phyloP scores from a whole-genome alignment of 2,329 filamentous ascomycete genomes.

The Sporothrix brunneoviolacea region DNA sequence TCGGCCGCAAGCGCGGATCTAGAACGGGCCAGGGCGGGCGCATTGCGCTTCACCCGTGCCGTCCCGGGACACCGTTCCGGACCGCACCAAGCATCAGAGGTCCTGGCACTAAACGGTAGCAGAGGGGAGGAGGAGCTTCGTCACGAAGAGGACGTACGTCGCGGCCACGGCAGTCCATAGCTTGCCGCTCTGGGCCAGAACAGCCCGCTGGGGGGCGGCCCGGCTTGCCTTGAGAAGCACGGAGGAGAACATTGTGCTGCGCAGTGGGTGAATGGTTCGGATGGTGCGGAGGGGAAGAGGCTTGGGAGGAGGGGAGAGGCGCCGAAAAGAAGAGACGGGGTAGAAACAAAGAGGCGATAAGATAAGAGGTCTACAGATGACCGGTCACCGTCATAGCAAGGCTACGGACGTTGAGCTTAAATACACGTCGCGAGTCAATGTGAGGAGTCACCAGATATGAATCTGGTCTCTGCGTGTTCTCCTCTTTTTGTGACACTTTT shows the following conservation, averaged over 20 bases:
- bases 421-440: background rate
- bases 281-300: background rate
- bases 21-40: no score
- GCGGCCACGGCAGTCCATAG: background rate
- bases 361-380: no score
- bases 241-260: slow-evolving; percentile 11
- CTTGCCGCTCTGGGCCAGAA: background rate
- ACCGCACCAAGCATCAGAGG: no score
- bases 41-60: no score
- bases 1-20: no score
- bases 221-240: slow-evolving; percentile 2
- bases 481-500: background rate
- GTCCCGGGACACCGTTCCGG: no score
- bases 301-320: background rate
- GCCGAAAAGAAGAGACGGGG: background rate
- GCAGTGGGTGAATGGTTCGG: background rate
- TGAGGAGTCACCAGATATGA: background rate
- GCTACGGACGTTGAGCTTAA: no score
- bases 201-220: slow-evolving; percentile 2
- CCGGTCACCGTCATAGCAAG: no score
- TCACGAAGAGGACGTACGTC: slow-evolving; percentile 5
- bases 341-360: slow-evolving; percentile 1
- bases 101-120: no score
- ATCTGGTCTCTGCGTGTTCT: background rate
- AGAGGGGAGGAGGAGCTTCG: no score